Evolutionary conservation across 1,284 basidiomycete genomes (phyloP).

Genomic region (Pascua guehoae): DNA sequence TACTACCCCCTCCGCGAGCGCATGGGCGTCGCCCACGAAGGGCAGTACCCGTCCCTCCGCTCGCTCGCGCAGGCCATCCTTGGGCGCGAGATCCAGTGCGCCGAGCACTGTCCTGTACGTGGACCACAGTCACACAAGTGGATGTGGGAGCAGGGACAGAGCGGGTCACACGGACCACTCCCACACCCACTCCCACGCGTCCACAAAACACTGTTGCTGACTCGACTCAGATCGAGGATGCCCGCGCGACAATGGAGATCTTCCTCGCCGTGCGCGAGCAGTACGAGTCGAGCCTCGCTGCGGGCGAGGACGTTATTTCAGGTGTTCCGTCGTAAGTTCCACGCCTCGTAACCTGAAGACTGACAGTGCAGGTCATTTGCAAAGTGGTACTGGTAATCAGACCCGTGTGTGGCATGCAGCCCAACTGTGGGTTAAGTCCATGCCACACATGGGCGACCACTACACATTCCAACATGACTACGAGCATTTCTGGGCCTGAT

Average conservation of each 20-base stretch:
- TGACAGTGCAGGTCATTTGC: conserved; percentile 20
- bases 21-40: conserved; percentile 31
- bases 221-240: conserved; percentile 37
- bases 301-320: conserved; percentile 28
- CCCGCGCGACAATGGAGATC: conserved; percentile 34
- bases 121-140: not conserved
- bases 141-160: not conserved
- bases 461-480: no score
- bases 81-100: conserved; percentile 52
- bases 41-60: conserved; percentile 50
- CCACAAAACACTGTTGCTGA: no score
- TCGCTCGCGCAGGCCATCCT: conserved; percentile 51
- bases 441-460: no score
- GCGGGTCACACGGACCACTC: no score
- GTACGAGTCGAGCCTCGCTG: conserved; percentile 30
- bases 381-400: conserved; percentile 31
- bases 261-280: conserved; percentile 37
- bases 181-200: no score
- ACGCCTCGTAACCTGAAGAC: not conserved
- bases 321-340: conserved; percentile 25
- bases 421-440: no score
- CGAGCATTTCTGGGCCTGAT: no score
- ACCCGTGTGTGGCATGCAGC: not conserved
- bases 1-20: conserved; percentile 50
- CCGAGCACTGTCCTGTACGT: conserved; percentile 11